Evolutionary conservation across 2,329 filamentous ascomycete species (phyloP).

Genomic region (Parastagonospora avenae): DNA sequence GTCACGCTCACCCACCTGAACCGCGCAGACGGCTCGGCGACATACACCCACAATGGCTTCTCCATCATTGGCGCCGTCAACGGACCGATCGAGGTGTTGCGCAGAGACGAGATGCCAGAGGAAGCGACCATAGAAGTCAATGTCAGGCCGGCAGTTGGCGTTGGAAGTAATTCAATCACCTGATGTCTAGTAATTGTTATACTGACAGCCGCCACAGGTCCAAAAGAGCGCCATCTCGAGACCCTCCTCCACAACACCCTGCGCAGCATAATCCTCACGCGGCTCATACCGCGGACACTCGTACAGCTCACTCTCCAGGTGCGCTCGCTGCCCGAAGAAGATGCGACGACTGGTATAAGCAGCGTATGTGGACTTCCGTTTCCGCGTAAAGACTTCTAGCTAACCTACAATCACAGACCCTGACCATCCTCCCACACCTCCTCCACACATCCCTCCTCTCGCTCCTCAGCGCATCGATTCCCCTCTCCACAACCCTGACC

Average conservation of each 20-base stretch:
- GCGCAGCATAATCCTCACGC: constrained; percentile 73
- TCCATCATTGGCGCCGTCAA: constrained; percentile 86
- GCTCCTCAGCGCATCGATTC: constrained; percentile 80
- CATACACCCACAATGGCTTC: constrained; percentile 76
- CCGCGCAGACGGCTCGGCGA: constrained; percentile 79
- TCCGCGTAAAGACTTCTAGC: constrained; percentile 5
- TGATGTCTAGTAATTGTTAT: background rate
- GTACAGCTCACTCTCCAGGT: constrained; percentile 85
- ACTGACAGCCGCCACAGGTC: constrained; percentile 33
- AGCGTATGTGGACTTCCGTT: constrained; percentile 56
- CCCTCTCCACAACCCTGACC: constrained; percentile 76
- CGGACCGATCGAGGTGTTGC: constrained; percentile 86
- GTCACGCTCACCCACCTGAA: constrained; percentile 56
- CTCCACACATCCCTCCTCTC: constrained; percentile 83
- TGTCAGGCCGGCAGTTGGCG: constrained; percentile 81
- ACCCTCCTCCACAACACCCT: constrained; percentile 73
- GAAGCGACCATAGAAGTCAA: constrained; percentile 90
- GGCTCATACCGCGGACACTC: constrained; percentile 75
- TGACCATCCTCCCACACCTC: constrained; percentile 79
- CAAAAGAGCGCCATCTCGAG: constrained; percentile 74
- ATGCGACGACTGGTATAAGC: constrained; percentile 63
- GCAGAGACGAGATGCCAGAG: constrained; percentile 88
- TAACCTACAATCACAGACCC: constrained; percentile 59
- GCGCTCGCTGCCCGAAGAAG: constrained; percentile 69
- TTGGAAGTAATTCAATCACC: constrained; percentile 66